Evolutionary conservation across 495 filamentous ascomycete genomes (phyloP).

Genomic region (Tuber melanosporum): DNA sequence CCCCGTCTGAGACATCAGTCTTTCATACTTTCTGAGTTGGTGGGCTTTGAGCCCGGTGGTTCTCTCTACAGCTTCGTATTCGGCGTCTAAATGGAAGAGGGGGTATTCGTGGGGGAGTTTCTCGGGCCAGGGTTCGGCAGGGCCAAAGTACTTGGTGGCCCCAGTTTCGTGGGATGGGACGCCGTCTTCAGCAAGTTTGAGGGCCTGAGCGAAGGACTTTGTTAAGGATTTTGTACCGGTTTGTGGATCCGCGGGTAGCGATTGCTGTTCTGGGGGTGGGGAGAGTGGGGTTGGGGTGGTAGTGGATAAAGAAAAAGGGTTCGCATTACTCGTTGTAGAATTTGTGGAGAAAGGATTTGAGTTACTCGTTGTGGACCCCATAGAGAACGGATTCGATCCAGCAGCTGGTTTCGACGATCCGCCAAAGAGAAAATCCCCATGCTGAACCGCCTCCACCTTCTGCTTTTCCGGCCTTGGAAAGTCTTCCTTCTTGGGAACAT

Average conservation of each 20-base stretch:
- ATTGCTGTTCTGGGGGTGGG: slow-evolving; percentile 44
- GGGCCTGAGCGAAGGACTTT: slow-evolving; percentile 50
- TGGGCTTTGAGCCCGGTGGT: slow-evolving; percentile 3
- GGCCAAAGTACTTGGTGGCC: slow-evolving; percentile 39
- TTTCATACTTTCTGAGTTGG: neutral
- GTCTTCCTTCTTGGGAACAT: slow-evolving; percentile 42
- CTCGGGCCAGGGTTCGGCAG: slow-evolving; percentile 68
- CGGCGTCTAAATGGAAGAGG: slow-evolving; percentile 76
- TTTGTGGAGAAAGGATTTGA: slow-evolving; percentile 48
- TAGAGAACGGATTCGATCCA: slow-evolving; percentile 48
- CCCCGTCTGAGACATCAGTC: neutral
- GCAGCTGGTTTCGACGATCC: slow-evolving; percentile 29
- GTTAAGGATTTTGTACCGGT: slow-evolving; percentile 24
- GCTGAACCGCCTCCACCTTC: slow-evolving; percentile 28
- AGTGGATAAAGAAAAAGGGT: slow-evolving; percentile 39
- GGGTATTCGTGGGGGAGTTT: slow-evolving; percentile 66
- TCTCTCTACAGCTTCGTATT: slow-evolving; percentile 73
- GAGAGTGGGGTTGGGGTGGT: slow-evolving; percentile 55
- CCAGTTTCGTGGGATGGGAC: slow-evolving; percentile 44
- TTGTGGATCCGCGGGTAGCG: slow-evolving; percentile 39
- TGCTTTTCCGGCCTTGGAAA: slow-evolving; percentile 43
- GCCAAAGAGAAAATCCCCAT: slow-evolving; percentile 54
- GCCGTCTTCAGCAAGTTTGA: slow-evolving; percentile 48
- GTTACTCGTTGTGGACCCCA: slow-evolving; percentile 5
- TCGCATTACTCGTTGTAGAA: slow-evolving; percentile 1